Base-by-base conservation (phyloP, 2,329 filamentous ascomycete genomes). In the Aspergillus aculeatus region DNA sequence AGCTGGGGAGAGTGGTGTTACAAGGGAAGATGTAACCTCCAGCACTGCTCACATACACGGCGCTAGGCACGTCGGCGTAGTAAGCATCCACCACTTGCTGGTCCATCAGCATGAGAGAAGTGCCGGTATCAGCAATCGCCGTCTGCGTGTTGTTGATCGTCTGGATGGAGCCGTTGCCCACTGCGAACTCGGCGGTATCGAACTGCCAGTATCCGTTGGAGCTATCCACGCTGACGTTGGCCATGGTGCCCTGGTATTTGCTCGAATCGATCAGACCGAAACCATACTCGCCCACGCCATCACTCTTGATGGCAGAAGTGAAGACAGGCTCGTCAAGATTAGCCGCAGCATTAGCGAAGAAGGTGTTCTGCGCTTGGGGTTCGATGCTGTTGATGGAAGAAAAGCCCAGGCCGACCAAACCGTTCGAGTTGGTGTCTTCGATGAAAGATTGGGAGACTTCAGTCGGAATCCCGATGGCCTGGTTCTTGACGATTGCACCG, bases 141-240 rank as follows among this genome's bases (percentile, higher is more conserved):
- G 76, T 75, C 51, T 71, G 63, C 1, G 66, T 61, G 2, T 66
- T 60, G 1, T 66, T 68, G 48, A 75, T 69, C 11, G 60, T 66
- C 68, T 82, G 76, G 2, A 75, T 48, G 2, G 70, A 38, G 10
- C 74, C 77, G 44, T 71, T 72, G 14, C 80, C 83, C 57, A 91
- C 79, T 19, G 78, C 77, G 69, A 87, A 90, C 50, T 78, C 77
- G 24, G 79, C 78, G 5, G 84, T 85, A 14, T 80, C 69, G 69
- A 91, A 85, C 69, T 88, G 80, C 89, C 89, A 92, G 79, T 88
- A 91, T 9, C 89, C 89, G 32, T 80, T 76, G 11, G 80, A 81
- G 19, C 80, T 81, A 70, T 90, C 84, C 62, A 91, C 81, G 10
- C 82, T 78, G 21, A 86, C 80, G 71, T 86, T 91, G 23, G 81